Evolutionary conservation across 495 filamentous ascomycete species (phyloP), one percentile per base, ranked within the genome.

Genomic region (Parmelia sp.): DNA sequence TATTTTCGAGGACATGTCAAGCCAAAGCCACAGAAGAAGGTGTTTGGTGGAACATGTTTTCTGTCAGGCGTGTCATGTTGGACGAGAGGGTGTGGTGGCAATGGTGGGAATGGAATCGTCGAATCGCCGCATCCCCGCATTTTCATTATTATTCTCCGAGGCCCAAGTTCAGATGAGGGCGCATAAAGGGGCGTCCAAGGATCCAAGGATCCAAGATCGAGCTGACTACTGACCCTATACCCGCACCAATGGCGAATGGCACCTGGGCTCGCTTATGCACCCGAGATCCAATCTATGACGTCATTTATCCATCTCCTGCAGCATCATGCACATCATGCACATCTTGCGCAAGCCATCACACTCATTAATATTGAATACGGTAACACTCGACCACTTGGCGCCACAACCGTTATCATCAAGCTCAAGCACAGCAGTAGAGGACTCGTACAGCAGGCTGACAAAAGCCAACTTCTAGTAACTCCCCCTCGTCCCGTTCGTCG

Each of bases 401-500:
- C 27, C 33, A 19, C 33, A 12, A 57, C 27, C 53, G 7, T 17
- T 57, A 19, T 33, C 53, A 57, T 3, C n/a, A n/a, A n/a, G n/a
- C n/a, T n/a, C n/a, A n/a, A n/a, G n/a, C n/a, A n/a, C n/a, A n/a
- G n/a, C n/a, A n/a, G n/a, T n/a, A n/a, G n/a, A n/a, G n/a, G n/a
- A n/a, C n/a, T n/a, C n/a, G n/a, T n/a, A n/a, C n/a, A n/a, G n/a
- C n/a, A n/a, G n/a, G n/a, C n/a, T n/a, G n/a, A n/a, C n/a, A n/a
- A n/a, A n/a, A n/a, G n/a, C n/a, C n/a, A n/a, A n/a, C n/a, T n/a
- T 15, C 42, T 37, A 61, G 23, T 67, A 70, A 12, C 21, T 56
- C 33, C 62, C 65, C 55, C 59, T 55, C 4, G 61, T 67, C 25
- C 62, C 59, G 12, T 60, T 60, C 44, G 58, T 42, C 25, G 58